Conservation (phyloP, 805 yeast species). For the Metschnikowia noctiluminum region DNA sequence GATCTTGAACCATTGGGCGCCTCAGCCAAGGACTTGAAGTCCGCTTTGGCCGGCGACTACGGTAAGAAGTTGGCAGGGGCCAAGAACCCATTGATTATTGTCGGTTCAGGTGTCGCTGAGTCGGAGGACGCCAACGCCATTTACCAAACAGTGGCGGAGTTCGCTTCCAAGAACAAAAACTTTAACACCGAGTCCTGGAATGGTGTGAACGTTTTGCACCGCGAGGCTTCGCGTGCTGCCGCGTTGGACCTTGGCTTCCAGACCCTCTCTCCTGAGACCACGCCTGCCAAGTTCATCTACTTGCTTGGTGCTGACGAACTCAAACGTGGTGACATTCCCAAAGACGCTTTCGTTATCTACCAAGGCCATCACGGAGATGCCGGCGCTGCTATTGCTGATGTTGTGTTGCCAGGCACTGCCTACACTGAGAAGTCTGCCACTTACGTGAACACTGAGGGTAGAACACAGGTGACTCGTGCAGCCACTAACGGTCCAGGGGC, state of each 20-base stretch:
- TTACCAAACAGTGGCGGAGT: slow-evolving; percentile 57
- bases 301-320: slow-evolving; percentile 84
- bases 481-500: slow-evolving; percentile 85
- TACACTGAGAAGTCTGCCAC: slow-evolving; percentile 86
- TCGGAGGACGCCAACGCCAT: slow-evolving; percentile 60
- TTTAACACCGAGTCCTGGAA: slow-evolving; percentile 75
- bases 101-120: slow-evolving; percentile 78
- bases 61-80: slow-evolving; percentile 69
- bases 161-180: slow-evolving; percentile 51
- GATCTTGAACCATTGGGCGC: slow-evolving; percentile 61
- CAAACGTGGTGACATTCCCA: slow-evolving; percentile 63
- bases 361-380: slow-evolving; percentile 91
- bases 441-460: slow-evolving; percentile 86
- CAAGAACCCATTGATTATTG: slow-evolving; percentile 69
- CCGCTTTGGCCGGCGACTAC: slow-evolving; percentile 62
- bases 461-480: slow-evolving; percentile 81
- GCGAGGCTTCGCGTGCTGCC: slow-evolving; percentile 85
- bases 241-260: slow-evolving; percentile 83
- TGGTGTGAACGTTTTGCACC: slow-evolving; percentile 74
- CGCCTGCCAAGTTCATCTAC: slow-evolving; percentile 66
- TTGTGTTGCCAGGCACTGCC: slow-evolving; percentile 81
- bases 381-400: slow-evolving; percentile 88
- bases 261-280: slow-evolving; percentile 38
- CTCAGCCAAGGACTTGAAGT: slow-evolving; percentile 50
- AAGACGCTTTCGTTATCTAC: slow-evolving; percentile 82